Evolutionary conservation across 2,329 filamentous ascomycete species (phyloP), one percentile per base, ranked within the genome.

Genomic region (Phialophora tarda): DNA sequence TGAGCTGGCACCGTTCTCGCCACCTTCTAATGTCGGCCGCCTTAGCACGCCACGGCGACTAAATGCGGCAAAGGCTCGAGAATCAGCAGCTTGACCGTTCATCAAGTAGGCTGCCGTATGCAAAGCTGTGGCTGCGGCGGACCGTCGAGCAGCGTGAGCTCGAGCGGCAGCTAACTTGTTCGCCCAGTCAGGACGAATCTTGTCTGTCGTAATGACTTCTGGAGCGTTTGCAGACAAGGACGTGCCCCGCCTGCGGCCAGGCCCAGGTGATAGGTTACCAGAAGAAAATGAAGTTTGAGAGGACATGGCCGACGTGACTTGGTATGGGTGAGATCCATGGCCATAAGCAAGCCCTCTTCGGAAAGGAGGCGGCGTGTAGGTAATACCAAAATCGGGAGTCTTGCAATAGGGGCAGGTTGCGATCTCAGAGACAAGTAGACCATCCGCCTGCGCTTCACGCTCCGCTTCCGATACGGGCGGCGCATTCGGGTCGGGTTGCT

Each of bases 31-130:
- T 48, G 76, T 76, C n/a, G 78, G 75, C 67, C 76, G 79, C 76
- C 72, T 80, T 76, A 73, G 81, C 76, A 77, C 82, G 77, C 74
- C 75, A 58, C 89, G 82, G 23, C 89, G 82, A 26, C 86, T 82
- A 70, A 89, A 88, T 4, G 87, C 81, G 14, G 83, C 78, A 67
- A 89, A 88, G 4, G 80, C 77, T 32, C 85, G 79, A 24, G 80
- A 78, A 55, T 85, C 83, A 11, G 76, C 73, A 51, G 76, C 55
- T 53, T 70, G 71, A 11, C 72, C 71, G 51, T 71, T 74, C 82
- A 97, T 92, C 59, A 98, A 82, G 76, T 98, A 98, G 0, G 95
- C 95, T 4, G 95, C 95, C 30, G 95, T 96, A 73, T 99, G 95
- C 3, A 98, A 81, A 17, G 95, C 94, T 0, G 95, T 98, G 0